Evolutionary conservation across 2,329 filamentous ascomycete genomes (phyloP).

Genomic region (Leptographium lundbergii): DNA sequence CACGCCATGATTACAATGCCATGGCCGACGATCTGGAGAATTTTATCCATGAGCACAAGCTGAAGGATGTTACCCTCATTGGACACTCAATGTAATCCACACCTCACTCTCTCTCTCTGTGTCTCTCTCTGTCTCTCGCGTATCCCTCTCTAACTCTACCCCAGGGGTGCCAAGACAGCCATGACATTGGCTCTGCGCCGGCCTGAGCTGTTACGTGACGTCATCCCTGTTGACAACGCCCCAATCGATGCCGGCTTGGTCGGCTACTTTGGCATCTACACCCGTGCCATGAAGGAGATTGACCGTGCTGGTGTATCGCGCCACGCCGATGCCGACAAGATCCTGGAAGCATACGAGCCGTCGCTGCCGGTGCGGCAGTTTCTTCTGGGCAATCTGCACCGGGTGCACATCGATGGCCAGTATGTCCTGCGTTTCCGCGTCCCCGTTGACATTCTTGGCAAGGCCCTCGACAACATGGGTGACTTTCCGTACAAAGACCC

Average conservation of each 20-base stretch:
- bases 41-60: constrained; percentile 60
- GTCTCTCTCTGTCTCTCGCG: background rate
- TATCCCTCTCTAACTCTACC: background rate
- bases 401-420: constrained; percentile 23
- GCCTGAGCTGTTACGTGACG: constrained; percentile 52
- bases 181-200: constrained; percentile 72
- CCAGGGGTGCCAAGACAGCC: constrained; percentile 77
- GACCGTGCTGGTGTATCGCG: constrained; percentile 54
- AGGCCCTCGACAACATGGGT: constrained; percentile 60
- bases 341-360: constrained; percentile 63
- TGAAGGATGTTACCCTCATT: constrained; percentile 65
- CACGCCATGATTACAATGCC: constrained; percentile 62
- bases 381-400: constrained; percentile 72
- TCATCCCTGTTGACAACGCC: constrained; percentile 85
- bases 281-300: constrained; percentile 73
- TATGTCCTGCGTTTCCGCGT: constrained; percentile 59
- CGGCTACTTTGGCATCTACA: constrained; percentile 65
- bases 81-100: constrained; percentile 72
- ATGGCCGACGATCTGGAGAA: constrained; percentile 74
- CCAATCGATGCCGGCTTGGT: constrained; percentile 68
- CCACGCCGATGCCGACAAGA: constrained; percentile 67
- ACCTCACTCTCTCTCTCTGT: background rate
- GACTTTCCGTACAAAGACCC: constrained; percentile 81
- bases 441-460: constrained; percentile 58
- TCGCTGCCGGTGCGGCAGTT: constrained; percentile 76